Evolutionary conservation across 768 basidiomycete species (phyloP).

Genomic region (Pleurotus ostreatus): DNA sequence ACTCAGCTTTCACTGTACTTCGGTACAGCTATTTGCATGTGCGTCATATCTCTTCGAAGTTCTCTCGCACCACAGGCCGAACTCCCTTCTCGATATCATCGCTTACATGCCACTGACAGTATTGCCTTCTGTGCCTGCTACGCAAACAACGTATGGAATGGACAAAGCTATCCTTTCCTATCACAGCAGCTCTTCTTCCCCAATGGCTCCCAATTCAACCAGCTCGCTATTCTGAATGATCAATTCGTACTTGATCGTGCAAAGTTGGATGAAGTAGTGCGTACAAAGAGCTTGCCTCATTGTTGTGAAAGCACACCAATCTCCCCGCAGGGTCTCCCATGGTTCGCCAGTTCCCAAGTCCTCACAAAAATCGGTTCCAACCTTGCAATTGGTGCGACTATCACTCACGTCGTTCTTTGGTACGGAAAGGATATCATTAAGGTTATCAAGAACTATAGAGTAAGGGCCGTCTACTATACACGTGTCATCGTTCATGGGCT

Average conservation of each 20-base stretch:
- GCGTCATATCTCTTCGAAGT: conserved; percentile 17
- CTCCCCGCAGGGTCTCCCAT: conserved; percentile 31
- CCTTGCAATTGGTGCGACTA: conserved; percentile 40
- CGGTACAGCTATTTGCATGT: conserved; percentile 52
- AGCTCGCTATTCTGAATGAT: conserved; percentile 46
- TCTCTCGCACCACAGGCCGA: background rate
- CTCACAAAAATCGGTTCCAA: conserved; percentile 34
- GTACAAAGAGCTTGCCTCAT: background rate
- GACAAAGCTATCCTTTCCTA: conserved; percentile 57
- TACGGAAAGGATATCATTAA: conserved; percentile 44
- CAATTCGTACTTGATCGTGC: conserved; percentile 46
- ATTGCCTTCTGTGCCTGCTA: conserved; percentile 43
- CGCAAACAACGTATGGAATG: conserved; percentile 50
- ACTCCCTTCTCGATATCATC: background rate
- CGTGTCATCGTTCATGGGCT: background rate
- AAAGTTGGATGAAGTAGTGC: conserved; percentile 41
- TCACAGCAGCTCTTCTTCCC: conserved; percentile 36
- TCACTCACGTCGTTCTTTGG: conserved; percentile 53
- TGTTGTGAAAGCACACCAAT: too few species aligned
- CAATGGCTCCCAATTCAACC: conserved; percentile 47
- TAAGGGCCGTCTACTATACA: conserved; percentile 9
- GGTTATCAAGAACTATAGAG: conserved; percentile 39
- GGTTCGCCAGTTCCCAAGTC: conserved; percentile 42
- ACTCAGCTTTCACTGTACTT: conserved; percentile 50
- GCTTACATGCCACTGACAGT: conserved; percentile 14